Conservation (phyloP, 148 eudicot species). For the Rhododendron griersonianum region DNA sequence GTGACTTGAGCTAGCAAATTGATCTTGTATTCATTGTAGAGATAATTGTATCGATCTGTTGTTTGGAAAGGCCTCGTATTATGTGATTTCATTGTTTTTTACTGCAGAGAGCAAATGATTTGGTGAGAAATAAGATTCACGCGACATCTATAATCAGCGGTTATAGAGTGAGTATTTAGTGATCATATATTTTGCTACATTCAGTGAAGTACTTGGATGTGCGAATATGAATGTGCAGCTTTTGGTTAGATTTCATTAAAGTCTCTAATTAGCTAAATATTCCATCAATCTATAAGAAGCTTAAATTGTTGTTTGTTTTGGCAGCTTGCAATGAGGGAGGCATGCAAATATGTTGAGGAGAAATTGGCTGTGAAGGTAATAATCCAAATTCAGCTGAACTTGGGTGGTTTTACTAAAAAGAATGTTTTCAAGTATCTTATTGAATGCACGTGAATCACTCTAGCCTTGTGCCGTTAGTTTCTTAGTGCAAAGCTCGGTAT, state of each 20-base stretch:
- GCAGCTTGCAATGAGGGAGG: conserved; percentile 99
- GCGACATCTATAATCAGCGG: conserved; percentile 95
- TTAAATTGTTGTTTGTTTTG: conserved; percentile 8
- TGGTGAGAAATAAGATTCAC: conserved; percentile 92
- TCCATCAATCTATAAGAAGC: neutral
- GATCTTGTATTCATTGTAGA: neutral
- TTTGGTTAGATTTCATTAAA: neutral
- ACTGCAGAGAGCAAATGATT: conserved; percentile 86
- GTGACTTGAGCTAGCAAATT: conserved; percentile 22
- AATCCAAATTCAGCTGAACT: neutral
- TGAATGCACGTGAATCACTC: neutral
- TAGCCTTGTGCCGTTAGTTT: neutral
- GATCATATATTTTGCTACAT: neutral
- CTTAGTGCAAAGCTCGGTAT: neutral
- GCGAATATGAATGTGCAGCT: neutral
- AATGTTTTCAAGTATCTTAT: neutral
- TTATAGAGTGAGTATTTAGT: conserved; percentile 54
- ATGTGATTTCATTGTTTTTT: conserved; percentile 1
- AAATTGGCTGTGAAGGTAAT: conserved; percentile 84
- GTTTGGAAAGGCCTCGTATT: neutral
- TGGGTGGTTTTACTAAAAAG: neutral
- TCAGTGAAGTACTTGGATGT: neutral
- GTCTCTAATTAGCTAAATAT: neutral
- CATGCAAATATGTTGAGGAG: conserved; percentile 97
- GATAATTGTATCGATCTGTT: neutral